A percentile compares a stretch with the other conserved stretches of the same genome.
Conservation (phyloP, 2,329 filamentous ascomycete species). For the Fusarium sp. region DNA sequence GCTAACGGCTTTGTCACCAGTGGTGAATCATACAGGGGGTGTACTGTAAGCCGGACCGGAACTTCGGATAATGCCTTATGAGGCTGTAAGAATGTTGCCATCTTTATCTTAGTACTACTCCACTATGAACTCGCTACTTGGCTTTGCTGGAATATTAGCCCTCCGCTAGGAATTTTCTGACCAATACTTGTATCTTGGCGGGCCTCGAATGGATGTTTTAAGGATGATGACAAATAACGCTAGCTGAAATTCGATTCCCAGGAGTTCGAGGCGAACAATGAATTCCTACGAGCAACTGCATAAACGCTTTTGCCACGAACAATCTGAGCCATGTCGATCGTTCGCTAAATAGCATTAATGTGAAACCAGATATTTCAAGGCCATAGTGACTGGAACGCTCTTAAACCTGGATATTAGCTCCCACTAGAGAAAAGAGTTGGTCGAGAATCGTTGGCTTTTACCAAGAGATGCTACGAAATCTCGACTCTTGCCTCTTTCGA, state of each 20-base stretch:
- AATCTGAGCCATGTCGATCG: not conserved
- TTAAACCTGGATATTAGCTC: not conserved
- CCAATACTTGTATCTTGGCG: not conserved
- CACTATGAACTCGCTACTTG: not conserved
- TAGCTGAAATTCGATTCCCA: not conserved
- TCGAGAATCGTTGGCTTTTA: not conserved
- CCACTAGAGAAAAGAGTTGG: too few relatives aligned
- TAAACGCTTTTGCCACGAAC: not conserved
- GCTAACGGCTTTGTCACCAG: too few relatives aligned
- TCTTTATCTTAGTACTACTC: not conserved
- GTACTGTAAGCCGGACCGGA: not conserved
- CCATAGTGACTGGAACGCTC: not conserved
- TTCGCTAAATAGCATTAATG: not conserved
- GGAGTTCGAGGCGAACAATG: not conserved
- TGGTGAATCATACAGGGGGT: too few relatives aligned
- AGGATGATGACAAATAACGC: not conserved
- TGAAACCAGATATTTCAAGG: not conserved
- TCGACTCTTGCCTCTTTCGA: not conserved
- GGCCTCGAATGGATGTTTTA: not conserved
- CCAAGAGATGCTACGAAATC: not conserved
- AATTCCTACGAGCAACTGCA: not conserved
- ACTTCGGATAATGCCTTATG: not conserved
- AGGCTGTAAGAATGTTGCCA: not conserved
- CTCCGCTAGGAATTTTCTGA: not conserved
- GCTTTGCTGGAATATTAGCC: not conserved